phyloP scores from a whole-genome alignment of 1,284 basidiomycete genomes.

The Melampsora larici-populina region DNA sequence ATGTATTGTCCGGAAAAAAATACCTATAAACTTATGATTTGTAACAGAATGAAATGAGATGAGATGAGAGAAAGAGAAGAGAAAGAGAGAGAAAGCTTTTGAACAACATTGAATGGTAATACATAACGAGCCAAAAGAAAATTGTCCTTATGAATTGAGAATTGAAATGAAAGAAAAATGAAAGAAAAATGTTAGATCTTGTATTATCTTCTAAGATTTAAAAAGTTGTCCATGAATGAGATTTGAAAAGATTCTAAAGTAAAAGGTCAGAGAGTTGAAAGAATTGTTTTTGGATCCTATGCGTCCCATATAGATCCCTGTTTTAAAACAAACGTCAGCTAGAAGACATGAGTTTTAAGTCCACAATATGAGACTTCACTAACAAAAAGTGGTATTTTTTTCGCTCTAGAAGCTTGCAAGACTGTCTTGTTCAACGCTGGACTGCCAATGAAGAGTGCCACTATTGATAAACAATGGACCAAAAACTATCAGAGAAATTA shows the following conservation, averaged over 20 bases:
- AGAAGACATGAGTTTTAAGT: background rate
- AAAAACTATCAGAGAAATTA: background rate
- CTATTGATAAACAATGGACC: background rate
- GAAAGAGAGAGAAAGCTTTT: no score
- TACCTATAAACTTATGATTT: no score
- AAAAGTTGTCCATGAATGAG: background rate
- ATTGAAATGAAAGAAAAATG: no score
- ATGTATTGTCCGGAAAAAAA: no score
- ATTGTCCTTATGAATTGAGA: background rate
- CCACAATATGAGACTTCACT: background rate
- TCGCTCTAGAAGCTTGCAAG: background rate
- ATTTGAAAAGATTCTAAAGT: background rate
- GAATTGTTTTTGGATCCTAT: background rate
- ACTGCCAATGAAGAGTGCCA: conserved; percentile 34
- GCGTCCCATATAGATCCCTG: conserved; percentile 26
- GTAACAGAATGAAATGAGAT: no score
- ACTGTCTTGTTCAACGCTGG: conserved; percentile 22
- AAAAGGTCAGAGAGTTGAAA: background rate
- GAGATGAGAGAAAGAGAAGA: no score
- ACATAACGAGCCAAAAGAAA: background rate
- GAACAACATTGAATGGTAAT: background rate
- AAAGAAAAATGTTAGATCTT: background rate
- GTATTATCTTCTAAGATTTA: background rate
- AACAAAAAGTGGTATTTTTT: conserved; percentile 33
- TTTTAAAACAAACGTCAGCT: conserved; percentile 2